Evolutionary conservation across 371 early-diverging fungal genomes (phyloP).

Genomic region (Choanephora cucurbitarum): DNA sequence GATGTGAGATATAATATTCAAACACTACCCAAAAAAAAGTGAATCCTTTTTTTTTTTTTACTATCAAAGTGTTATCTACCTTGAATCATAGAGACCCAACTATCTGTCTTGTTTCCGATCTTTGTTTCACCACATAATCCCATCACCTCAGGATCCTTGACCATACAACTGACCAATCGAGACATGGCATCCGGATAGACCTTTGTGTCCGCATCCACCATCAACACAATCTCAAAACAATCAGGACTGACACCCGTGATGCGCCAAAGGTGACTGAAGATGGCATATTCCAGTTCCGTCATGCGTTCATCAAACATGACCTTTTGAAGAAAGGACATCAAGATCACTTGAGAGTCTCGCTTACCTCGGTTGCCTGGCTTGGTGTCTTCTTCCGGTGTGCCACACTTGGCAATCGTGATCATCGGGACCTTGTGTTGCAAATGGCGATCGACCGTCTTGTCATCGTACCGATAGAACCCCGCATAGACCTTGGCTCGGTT

Average conservation of each 20-base stretch:
- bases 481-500: conserved; percentile 96
- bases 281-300: conserved; percentile 93
- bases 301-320: conserved; percentile 94
- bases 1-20: conserved; percentile 80
- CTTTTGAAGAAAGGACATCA: conserved; percentile 95
- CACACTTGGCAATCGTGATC: conserved; percentile 92
- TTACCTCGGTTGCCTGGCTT: conserved; percentile 98
- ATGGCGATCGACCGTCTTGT: conserved; percentile 48
- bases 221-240: conserved; percentile 85
- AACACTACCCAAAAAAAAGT: conserved; percentile 13
- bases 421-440: conserved; percentile 74
- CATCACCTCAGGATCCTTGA: conserved; percentile 73
- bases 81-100: conserved; percentile 93
- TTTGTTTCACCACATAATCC: conserved; percentile 89
- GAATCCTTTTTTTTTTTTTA: not conserved
- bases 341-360: conserved; percentile 96
- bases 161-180: conserved; percentile 74
- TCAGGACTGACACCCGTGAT: conserved; percentile 83
- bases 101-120: conserved; percentile 80
- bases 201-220: conserved; percentile 98
- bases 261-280: conserved; percentile 87
- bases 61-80: conserved; percentile 16
- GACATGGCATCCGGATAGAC: conserved; percentile 78
- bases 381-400: conserved; percentile 74
- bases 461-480: conserved; percentile 80